Evolutionary conservation across 257 asterid species (phyloP).

Genomic region (Phtheirospermum japonicum): DNA sequence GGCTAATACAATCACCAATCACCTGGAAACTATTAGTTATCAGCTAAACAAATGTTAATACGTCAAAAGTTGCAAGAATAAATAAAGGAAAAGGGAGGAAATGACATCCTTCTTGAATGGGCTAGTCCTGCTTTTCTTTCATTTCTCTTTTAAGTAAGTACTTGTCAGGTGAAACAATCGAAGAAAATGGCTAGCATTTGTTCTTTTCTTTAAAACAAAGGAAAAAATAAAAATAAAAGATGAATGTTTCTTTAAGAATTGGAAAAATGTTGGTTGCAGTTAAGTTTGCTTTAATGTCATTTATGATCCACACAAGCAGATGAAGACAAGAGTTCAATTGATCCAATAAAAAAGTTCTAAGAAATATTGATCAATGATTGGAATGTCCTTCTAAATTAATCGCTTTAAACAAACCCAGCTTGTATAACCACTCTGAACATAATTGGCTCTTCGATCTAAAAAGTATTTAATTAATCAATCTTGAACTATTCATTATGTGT

Average conservation of each 20-base stretch:
- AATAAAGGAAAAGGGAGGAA: constrained; percentile 22
- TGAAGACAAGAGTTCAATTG: constrained; percentile 9
- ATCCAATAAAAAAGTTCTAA: not conserved
- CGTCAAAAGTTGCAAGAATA: not conserved
- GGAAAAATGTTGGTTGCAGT: constrained; percentile 8
- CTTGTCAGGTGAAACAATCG: constrained; percentile 12
- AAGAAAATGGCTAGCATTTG: constrained; percentile 30
- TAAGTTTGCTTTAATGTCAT: constrained; percentile 8
- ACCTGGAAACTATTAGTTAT: too few relatives aligned
- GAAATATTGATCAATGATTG: constrained; percentile 4
- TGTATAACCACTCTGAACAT: too few relatives aligned
- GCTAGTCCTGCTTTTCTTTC: not conserved
- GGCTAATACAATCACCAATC: too few relatives aligned
- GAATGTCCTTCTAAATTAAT: not conserved
- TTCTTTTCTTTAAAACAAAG: constrained; percentile 16
- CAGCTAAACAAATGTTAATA: not conserved
- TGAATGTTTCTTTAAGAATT: constrained; percentile 28
- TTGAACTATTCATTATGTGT: too few relatives aligned
- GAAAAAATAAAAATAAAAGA: too few relatives aligned
- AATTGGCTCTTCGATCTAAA: too few relatives aligned
- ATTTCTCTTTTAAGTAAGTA: not conserved
- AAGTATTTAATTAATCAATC: too few relatives aligned
- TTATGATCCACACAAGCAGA: not conserved
- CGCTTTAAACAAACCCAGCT: not conserved
- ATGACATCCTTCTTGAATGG: constrained; percentile 33